These are phyloP conservation scores for Clonostachys byssicola DNA, from an alignment of 2,329 filamentous ascomycete species.

Conservation along the genomic window DNA sequence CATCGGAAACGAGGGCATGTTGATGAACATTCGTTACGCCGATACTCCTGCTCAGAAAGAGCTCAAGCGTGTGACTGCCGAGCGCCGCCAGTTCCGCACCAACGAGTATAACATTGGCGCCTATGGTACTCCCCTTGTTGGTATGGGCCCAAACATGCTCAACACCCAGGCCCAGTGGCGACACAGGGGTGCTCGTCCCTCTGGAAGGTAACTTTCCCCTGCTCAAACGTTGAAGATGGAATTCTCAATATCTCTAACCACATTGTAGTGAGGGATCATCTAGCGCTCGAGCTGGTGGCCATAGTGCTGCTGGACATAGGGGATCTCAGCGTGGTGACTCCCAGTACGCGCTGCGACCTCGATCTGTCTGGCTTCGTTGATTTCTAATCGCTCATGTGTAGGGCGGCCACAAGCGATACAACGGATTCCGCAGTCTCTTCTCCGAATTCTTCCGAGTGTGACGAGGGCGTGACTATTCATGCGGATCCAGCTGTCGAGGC, in stretches of 20 bases:
- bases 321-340: slow-evolving; percentile 23
- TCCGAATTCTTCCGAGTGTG: slow-evolving; percentile 41
- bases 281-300: neutral
- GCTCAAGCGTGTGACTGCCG: slow-evolving; percentile 91
- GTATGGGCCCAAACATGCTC: slow-evolving; percentile 38
- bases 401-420: slow-evolving; percentile 32
- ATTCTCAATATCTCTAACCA: too few relatives aligned
- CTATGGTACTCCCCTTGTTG: slow-evolving; percentile 59
- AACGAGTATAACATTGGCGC: slow-evolving; percentile 86
- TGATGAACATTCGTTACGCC: slow-evolving; percentile 92
- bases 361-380: neutral
- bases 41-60: slow-evolving; percentile 97
- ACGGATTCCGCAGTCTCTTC: slow-evolving; percentile 29
- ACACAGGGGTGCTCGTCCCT: slow-evolving; percentile 15
- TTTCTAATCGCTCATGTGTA: slow-evolving; percentile 7
- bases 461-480: slow-evolving; percentile 51
- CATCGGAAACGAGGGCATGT: slow-evolving; percentile 73
- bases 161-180: slow-evolving; percentile 28
- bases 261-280: slow-evolving; percentile 1
- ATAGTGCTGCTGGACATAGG: slow-evolving; percentile 8
- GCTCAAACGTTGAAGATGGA: too few relatives aligned
- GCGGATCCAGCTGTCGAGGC: slow-evolving; percentile 40
- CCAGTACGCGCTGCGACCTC: slow-evolving; percentile 24
- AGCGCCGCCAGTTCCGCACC: slow-evolving; percentile 91
- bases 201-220: too few relatives aligned